Evolutionary conservation across 345 rosid species (phyloP).

Genomic region (Rhodamnia rubescens): DNA sequence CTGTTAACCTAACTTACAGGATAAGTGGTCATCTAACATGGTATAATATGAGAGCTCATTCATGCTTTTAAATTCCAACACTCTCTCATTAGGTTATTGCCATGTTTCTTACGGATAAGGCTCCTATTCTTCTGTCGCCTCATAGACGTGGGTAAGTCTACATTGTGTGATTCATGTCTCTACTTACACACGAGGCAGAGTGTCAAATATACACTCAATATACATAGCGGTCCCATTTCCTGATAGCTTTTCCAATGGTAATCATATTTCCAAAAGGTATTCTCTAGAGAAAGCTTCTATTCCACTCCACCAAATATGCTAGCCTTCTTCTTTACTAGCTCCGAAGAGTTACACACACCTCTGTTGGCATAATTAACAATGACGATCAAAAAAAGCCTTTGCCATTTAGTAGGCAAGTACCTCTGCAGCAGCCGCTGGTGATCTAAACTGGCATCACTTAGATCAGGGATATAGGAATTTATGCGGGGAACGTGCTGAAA

Average conservation of each 20-base stretch:
- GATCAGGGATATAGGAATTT: conserved; percentile 69
- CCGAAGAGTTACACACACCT: not conserved
- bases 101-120: not conserved
- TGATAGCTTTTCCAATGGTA: not conserved
- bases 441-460: conserved; percentile 73
- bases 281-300: not conserved
- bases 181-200: not conserved
- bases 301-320: not conserved
- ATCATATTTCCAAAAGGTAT: not conserved
- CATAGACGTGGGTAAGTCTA: not conserved
- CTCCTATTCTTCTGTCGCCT: not conserved
- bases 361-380: not conserved
- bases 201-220: not conserved
- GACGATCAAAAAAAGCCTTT: not conserved
- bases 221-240: not conserved
- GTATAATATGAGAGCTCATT: not conserved
- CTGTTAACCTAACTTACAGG: not conserved
- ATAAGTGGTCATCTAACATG: not conserved
- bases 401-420: conserved; percentile 21
- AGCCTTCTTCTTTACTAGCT: not conserved
- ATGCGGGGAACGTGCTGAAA: conserved; percentile 75
- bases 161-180: not conserved
- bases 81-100: not conserved
- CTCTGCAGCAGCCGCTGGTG: conserved; percentile 87
- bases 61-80: not conserved